phyloP scores from a whole-genome alignment of 208 protist species.

The Leishmania major region DNA sequence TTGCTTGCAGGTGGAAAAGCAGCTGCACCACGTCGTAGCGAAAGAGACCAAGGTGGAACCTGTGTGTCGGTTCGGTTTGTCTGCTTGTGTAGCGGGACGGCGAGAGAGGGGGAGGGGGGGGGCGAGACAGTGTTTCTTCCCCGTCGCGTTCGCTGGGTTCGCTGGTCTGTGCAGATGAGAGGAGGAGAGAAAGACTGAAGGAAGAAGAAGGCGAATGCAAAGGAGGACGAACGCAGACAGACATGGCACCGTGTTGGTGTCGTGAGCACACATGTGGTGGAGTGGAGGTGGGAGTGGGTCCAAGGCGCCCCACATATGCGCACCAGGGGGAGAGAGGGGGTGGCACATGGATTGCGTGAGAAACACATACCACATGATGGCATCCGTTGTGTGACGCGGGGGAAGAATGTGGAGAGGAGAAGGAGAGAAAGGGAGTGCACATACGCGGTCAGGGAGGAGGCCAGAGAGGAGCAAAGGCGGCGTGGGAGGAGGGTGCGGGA shows the following conservation, averaged over 20 bases:
- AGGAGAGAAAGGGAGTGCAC: neutral
- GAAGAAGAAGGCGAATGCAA: neutral
- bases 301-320: neutral
- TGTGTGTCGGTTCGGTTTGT: too few species aligned
- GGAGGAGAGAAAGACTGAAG: too few species aligned
- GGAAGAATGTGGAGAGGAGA: neutral
- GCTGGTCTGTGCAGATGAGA: too few species aligned
- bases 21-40: too few species aligned
- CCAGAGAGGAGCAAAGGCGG: too few species aligned
- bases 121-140: too few species aligned
- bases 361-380: neutral
- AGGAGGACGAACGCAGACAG: neutral
- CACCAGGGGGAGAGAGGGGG: neutral
- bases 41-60: too few species aligned
- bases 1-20: too few species aligned
- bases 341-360: neutral
- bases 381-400: neutral
- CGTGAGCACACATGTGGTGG: neutral
- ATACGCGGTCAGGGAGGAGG: too few species aligned
- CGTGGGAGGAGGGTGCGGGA: neutral
- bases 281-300: neutral
- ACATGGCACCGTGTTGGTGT: neutral
- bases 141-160: too few species aligned
- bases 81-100: too few species aligned
- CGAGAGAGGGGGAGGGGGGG: too few species aligned